A percentile compares a stretch with the other conserved stretches of the same genome.
Conservation (phyloP, 2,329 filamentous ascomycete species). For the Tolypocladium ophioglossoides region DNA sequence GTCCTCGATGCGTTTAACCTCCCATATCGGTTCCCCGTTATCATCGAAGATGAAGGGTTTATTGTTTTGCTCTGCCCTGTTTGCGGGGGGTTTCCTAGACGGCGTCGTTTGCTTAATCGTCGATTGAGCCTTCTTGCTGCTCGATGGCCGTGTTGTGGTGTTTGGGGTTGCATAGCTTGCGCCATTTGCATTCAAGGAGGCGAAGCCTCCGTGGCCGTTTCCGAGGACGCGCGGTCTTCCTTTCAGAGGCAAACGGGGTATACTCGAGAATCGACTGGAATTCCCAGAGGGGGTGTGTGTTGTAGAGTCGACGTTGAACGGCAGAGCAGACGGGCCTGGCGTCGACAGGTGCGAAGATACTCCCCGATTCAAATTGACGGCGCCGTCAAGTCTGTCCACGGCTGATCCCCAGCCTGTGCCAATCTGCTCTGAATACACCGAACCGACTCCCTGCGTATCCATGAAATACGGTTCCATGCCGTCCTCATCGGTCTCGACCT, state of each 20-base stretch:
- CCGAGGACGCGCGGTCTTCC: background rate
- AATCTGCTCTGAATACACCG: background rate
- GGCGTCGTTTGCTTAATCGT: background rate
- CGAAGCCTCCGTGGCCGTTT: background rate
- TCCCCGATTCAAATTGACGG: background rate
- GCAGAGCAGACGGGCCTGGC: background rate
- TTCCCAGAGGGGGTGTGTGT: background rate
- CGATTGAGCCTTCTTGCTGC: background rate
- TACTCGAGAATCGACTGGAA: background rate
- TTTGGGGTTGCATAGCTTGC: background rate
- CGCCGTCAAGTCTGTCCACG: background rate
- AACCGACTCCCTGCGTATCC: background rate
- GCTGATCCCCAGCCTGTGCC: background rate
- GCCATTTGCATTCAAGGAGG: background rate
- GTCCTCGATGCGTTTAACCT: constrained; percentile 34
- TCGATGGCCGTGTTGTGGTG: background rate
- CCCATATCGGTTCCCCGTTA: constrained; percentile 22
- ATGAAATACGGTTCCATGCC: background rate
- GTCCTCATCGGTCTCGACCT: constrained; percentile 1
- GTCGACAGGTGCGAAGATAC: background rate
- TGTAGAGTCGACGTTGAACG: background rate
- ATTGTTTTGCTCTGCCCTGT: background rate
- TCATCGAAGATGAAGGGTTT: background rate
- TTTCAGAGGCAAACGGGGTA: background rate
- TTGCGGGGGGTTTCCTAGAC: background rate